Conservation (phyloP, 2,329 filamentous ascomycete genomes). For the Corynespora cassiicola region DNA sequence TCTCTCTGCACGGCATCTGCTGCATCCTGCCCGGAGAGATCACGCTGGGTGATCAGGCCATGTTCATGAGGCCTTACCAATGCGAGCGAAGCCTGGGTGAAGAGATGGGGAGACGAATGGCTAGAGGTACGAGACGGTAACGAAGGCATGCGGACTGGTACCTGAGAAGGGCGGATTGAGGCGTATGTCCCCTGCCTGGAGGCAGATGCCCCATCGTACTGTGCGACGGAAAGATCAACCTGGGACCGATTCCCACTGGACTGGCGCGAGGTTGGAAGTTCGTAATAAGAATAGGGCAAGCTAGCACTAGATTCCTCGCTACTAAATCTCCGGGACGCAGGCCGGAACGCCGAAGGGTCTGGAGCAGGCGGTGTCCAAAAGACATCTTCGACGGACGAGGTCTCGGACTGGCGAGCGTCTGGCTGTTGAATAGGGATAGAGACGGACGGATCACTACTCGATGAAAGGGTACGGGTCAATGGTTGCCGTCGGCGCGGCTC, state of each 20-base stretch:
- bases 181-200: slow-evolving; percentile 28
- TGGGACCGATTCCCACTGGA: slow-evolving; percentile 30
- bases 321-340: slow-evolving; percentile 14
- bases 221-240: slow-evolving; percentile 15
- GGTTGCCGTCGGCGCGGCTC: slow-evolving; percentile 23
- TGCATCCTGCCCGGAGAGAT: slow-evolving; percentile 21
- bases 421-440: slow-evolving; percentile 7
- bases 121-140: slow-evolving; percentile 14
- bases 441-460: slow-evolving; percentile 22
- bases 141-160: slow-evolving; percentile 5
- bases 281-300: slow-evolving; percentile 39
- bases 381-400: slow-evolving; percentile 16
- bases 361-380: slow-evolving; percentile 15
- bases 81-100: too few species aligned
- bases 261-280: slow-evolving; percentile 32
- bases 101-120: slow-evolving; percentile 19
- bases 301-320: slow-evolving; percentile 37
- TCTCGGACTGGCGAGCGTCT: slow-evolving; percentile 1
- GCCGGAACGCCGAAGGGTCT: slow-evolving; percentile 1
- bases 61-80: too few species aligned
- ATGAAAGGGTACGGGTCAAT: slow-evolving; percentile 29
- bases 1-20: slow-evolving; percentile 22
- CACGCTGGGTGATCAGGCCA: too few species aligned
- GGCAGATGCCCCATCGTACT: slow-evolving; percentile 27
- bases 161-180: slow-evolving; percentile 24